A percentile compares a stretch with the other conserved stretches of the same genome.
Evolutionary conservation across 23 red algal genomes (phyloP).

Genomic region (Gracilariopsis chorda): DNA sequence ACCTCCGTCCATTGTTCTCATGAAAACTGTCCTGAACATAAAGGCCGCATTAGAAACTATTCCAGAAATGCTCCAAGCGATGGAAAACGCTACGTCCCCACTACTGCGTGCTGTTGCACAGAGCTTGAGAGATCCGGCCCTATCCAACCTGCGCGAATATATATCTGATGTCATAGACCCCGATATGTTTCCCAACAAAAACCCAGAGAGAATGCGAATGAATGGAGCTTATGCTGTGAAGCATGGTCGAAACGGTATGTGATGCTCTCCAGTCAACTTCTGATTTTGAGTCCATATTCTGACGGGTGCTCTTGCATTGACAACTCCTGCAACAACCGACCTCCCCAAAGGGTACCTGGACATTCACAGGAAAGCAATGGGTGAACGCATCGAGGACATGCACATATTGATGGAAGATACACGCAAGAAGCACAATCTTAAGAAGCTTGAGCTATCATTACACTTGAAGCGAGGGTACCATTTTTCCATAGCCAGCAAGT

Average conservation of each 20-base stretch:
- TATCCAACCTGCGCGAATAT: constrained; percentile 46
- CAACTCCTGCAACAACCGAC: too few relatives aligned
- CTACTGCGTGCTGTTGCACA: constrained; percentile 51
- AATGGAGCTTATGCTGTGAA: constrained; percentile 78
- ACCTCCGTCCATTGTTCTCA: constrained; percentile 51
- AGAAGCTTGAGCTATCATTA: constrained; percentile 49
- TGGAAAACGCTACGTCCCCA: constrained; percentile 18
- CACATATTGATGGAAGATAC: constrained; percentile 4
- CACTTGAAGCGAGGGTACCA: constrained; percentile 72
- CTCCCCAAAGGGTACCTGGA: constrained; percentile 57
- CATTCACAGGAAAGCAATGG: constrained; percentile 73
- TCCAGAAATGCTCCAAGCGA: constrained; percentile 24
- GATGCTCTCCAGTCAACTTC: too few relatives aligned
- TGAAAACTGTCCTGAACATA: constrained; percentile 65
- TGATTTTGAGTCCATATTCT: too few relatives aligned
- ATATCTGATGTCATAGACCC: constrained; percentile 60
- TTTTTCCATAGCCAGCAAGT: constrained; percentile 29
- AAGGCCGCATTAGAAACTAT: constrained; percentile 59
- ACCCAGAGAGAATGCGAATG: constrained; percentile 66
- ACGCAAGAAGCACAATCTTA: constrained; percentile 30
- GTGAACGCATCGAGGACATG: constrained; percentile 76
- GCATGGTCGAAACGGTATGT: constrained; percentile 70
- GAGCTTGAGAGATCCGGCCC: constrained; percentile 37
- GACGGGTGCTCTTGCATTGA: too few relatives aligned
- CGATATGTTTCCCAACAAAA: constrained; percentile 18